Evolutionary conservation across 164 flowering plant species (phyloP), one percentile per base, ranked within the genome.

Genomic region (Stephania yunnanensis): DNA sequence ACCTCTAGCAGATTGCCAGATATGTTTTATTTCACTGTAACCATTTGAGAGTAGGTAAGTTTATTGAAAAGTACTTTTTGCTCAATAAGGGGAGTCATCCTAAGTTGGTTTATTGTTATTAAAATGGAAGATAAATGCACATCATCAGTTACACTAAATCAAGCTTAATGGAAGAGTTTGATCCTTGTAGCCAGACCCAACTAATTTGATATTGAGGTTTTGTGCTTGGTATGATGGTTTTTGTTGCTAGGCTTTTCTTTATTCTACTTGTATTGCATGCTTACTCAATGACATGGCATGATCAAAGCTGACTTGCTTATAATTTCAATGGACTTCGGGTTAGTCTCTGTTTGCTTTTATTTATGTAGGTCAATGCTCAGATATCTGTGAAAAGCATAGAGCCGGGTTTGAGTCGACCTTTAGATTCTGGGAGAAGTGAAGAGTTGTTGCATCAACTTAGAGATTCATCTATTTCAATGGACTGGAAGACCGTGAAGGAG

Each of bases 341-440:
- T 4, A 19, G n/a, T 58, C 15, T 53, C 36, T 44, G 29, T 9
- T 2, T 13, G 44, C 61, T 69, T 48, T 44, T 31, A 30, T 50
- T 73, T 68, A 52, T 66, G 69, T 72, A 94, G 98, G 93, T 94
- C 70, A 84, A 86, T 45, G 80, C 92, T 31, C 98, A 94, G 82
- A 89, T 87, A 53, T 91, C 96, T 30, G 74, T 92, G 44, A 94
- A 89, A 82, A 63, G 73, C 7, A 70, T 73, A 63, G 87, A 81
- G 69, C 74, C 64, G 44, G 79, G 69, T 78, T 73, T 61, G 70
- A 78, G 87, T n/a, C 81, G 58, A 67, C 45, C 46, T 45, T 69
- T 76, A 77, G 78, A 82, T 69, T 58, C 67, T 50, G 76, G 79
- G 70, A 42, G 53, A 36, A 64, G 72, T 46, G 77, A 68, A 75